A percentile compares a stretch with the other conserved stretches of the same genome.
phyloP scores from a whole-genome alignment of 768 basidiomycete species.

The Suillus decipiens region DNA sequence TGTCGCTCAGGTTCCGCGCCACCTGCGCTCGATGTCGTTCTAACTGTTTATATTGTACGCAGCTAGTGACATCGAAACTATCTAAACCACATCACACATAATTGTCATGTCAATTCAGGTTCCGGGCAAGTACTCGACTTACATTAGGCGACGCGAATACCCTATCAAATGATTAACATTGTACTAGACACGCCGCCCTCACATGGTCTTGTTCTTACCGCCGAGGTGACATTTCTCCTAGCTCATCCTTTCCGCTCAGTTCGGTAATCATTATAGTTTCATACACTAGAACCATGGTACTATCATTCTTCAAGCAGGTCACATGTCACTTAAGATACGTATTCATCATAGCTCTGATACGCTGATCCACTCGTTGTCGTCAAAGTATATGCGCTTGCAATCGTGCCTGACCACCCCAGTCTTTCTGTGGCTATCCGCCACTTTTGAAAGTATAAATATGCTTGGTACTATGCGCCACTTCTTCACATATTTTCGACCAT shows the following conservation, averaged over 20 bases:
- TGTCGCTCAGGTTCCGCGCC: too few species aligned
- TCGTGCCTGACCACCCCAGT: background rate
- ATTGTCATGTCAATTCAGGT: background rate
- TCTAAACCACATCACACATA: too few species aligned
- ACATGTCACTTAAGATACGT: background rate
- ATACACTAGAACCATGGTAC: background rate
- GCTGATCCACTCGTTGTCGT: too few species aligned
- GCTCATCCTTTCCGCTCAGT: background rate
- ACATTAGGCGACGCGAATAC: too few species aligned
- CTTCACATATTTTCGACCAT: slow-evolving; percentile 12
- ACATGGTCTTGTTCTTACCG: background rate
- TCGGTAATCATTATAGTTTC: background rate
- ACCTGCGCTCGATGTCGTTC: too few species aligned
- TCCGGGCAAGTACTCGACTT: too few species aligned
- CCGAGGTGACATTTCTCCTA: background rate
- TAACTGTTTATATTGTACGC: too few species aligned
- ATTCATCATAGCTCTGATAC: background rate
- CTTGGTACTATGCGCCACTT: background rate
- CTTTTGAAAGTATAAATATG: background rate
- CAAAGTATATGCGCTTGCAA: background rate
- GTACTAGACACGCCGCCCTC: background rate
- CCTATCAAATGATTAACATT: too few species aligned
- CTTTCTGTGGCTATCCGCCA: too few species aligned
- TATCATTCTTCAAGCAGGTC: too few species aligned
- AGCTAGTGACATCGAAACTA: too few species aligned